Percentiles rank a stretch among this genome's conserved stretches.
phyloP scores from a whole-genome alignment of 108 stramenopile genomes.

The Cylindrotheca fusiformis region DNA sequence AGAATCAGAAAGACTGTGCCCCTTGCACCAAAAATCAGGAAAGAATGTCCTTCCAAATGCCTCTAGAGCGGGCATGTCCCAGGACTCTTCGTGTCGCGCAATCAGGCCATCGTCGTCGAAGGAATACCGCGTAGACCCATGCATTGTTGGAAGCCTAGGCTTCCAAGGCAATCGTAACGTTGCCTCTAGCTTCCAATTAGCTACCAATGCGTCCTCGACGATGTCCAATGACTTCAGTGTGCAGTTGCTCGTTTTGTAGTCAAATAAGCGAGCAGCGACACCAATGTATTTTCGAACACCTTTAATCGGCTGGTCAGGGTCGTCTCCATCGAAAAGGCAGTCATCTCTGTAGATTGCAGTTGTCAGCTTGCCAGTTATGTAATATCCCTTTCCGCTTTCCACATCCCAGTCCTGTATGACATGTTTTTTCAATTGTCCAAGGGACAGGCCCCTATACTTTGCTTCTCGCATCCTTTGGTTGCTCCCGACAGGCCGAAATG shows the following conservation, averaged over 20 bases:
- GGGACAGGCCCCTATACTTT: conserved; percentile 33
- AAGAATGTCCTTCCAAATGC: conserved; percentile 59
- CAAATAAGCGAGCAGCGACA: conserved; percentile 55
- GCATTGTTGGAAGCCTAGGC: conserved; percentile 55
- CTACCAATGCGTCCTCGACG: conserved; percentile 32
- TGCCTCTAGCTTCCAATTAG: conserved; percentile 53
- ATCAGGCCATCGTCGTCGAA: conserved; percentile 64
- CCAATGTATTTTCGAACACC: conserved; percentile 65
- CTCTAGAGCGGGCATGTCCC: conserved; percentile 67
- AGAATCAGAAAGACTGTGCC: neutral
- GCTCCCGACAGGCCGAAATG: neutral
- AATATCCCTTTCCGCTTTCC: conserved; percentile 49
- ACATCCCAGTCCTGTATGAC: conserved; percentile 23
- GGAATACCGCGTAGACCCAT: conserved; percentile 68
- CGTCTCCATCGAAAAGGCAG: conserved; percentile 56
- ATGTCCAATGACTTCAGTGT: conserved; percentile 22
- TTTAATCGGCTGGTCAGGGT: conserved; percentile 71
- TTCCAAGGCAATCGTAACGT: conserved; percentile 71
- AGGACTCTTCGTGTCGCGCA: conserved; percentile 59
- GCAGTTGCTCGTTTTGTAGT: conserved; percentile 32
- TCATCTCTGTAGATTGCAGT: conserved; percentile 55
- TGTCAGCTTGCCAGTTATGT: conserved; percentile 58
- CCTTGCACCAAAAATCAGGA: conserved; percentile 37
- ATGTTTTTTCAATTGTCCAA: conserved; percentile 13
- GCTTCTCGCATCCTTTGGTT: conserved; percentile 7